phyloP scores from a whole-genome alignment of 352 stramenopile species.

The Pythium scleroteichum region DNA sequence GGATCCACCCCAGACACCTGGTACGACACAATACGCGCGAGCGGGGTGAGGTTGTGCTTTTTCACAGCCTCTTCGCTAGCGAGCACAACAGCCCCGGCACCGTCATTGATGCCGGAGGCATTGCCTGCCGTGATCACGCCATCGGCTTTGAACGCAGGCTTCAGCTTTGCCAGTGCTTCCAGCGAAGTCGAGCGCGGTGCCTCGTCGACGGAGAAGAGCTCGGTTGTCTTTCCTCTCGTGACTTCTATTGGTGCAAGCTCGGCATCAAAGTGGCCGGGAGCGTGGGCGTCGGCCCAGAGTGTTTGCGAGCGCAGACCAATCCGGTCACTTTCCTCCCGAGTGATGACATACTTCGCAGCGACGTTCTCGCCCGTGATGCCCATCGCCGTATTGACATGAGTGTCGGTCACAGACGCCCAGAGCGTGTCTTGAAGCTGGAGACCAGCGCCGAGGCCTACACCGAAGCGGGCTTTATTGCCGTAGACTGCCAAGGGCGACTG shows the following conservation, averaged over 20 bases:
- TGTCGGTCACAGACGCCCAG: slow-evolving; percentile 97
- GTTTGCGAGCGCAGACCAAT: slow-evolving; percentile 94
- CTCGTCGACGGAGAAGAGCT: slow-evolving; percentile 80
- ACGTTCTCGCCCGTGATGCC: slow-evolving; percentile 98
- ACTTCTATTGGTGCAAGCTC: slow-evolving; percentile 94
- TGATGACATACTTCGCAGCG: slow-evolving; percentile 94
- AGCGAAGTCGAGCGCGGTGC: slow-evolving; percentile 70
- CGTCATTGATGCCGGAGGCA: slow-evolving; percentile 97
- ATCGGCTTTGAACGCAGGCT: slow-evolving; percentile 97
- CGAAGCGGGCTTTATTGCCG: slow-evolving; percentile 93
- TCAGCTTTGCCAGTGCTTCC: slow-evolving; percentile 90
- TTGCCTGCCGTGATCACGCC: slow-evolving; percentile 97
- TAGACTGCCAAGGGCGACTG: slow-evolving; percentile 91
- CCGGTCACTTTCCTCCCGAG: slow-evolving; percentile 93
- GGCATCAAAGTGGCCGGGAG: slow-evolving; percentile 91
- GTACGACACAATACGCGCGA: slow-evolving; percentile 94
- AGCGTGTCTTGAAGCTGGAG: slow-evolving; percentile 95
- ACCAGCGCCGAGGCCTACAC: slow-evolving; percentile 90
- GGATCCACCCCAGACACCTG: slow-evolving; percentile 94
- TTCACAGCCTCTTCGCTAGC: slow-evolving; percentile 94
- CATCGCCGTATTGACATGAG: slow-evolving; percentile 95
- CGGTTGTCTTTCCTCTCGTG: slow-evolving; percentile 91
- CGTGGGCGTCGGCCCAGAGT: slow-evolving; percentile 90
- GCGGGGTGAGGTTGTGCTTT: slow-evolving; percentile 91
- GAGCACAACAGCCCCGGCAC: slow-evolving; percentile 93